Evolutionary conservation across 208 protist species (phyloP), one percentile per base, ranked within the genome.

Genomic region (Acanthamoeba lenticulata): DNA sequence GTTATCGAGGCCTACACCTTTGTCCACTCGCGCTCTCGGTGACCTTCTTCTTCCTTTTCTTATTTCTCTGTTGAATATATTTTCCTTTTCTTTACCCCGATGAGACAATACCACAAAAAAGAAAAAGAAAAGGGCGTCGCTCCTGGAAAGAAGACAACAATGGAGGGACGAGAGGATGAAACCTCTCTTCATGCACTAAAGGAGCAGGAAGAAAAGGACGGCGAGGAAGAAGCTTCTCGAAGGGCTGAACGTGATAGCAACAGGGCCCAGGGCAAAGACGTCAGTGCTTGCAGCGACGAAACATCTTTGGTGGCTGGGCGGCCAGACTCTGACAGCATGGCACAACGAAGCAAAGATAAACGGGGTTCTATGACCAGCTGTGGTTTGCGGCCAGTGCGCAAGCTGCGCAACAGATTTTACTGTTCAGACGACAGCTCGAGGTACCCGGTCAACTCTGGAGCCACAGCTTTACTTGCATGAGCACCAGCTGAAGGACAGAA

Each of bases 1-100:
- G 72, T 81, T 17, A 5, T 81, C 19, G 72, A 81, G 72, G 72
- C 72, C 72, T 81, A 81, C 40, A 81, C 32, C 7, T 81, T 81
- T 17, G 72, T 32, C 72, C 34, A 42, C 7, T 15, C 32, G 45
- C 9, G 5, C 45, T 19, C 9, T 52, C 45, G 45, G 15, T 52
- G 5, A 5, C 9, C 45, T 52, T 52, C 15, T 15, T 15, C 45
- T 19, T 15, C 45, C 5, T 52, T 5, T 52, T 15, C 45, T 15
- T 52, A 52, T 52, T 15, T 52, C 45, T 52, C 17, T 21, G 52
- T 60, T 60, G 52, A 60, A 60, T 60, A 60, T 60, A 60, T 60
- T 60, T n/a, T n/a, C n/a, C n/a, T n/a, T n/a, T n/a, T n/a, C n/a
- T n/a, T n/a, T n/a, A n/a, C n/a, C n/a, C n/a, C n/a, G n/a, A n/a